Conservation (phyloP, 2,329 filamentous ascomycete species). For the Alternaria brassicae region DNA sequence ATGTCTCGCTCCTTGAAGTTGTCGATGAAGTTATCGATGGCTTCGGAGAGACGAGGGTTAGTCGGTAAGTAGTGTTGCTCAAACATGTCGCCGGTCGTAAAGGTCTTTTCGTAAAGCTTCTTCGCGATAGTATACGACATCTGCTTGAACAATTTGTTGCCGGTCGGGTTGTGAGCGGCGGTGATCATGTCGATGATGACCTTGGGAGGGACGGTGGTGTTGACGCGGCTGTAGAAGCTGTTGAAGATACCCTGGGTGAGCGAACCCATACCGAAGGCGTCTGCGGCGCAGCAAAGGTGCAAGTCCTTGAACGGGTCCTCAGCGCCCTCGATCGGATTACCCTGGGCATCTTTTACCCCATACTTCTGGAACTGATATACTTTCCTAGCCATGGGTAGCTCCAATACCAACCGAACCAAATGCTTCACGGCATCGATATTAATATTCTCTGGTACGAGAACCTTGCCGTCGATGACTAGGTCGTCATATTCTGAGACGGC, state of each 20-base stretch:
- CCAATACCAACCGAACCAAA: background rate
- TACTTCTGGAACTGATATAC: background rate
- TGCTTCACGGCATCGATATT: background rate
- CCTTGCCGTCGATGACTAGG: background rate
- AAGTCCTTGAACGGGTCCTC: slow-evolving; percentile 4
- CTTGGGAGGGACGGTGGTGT: background rate
- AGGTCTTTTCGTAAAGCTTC: background rate
- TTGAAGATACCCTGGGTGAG: slow-evolving; percentile 12
- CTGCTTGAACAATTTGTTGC: slow-evolving; percentile 8
- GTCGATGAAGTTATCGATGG: background rate
- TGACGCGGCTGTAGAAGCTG: slow-evolving; percentile 8
- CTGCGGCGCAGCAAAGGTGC: slow-evolving; percentile 7
- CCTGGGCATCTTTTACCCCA: background rate
- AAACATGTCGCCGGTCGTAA: background rate
- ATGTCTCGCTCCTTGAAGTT: background rate
- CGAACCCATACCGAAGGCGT: slow-evolving; percentile 6
- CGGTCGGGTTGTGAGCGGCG: background rate
- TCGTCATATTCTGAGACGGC: background rate
- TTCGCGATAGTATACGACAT: slow-evolving; percentile 8
- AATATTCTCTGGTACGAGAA: background rate
- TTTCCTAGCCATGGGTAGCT: background rate
- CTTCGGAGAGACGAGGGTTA: background rate
- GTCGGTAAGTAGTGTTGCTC: background rate
- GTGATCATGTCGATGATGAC: slow-evolving; percentile 9
- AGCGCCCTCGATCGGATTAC: background rate